Evolutionary conservation across 805 yeast species (phyloP).

Genomic region (Saturnispora sanitii): DNA sequence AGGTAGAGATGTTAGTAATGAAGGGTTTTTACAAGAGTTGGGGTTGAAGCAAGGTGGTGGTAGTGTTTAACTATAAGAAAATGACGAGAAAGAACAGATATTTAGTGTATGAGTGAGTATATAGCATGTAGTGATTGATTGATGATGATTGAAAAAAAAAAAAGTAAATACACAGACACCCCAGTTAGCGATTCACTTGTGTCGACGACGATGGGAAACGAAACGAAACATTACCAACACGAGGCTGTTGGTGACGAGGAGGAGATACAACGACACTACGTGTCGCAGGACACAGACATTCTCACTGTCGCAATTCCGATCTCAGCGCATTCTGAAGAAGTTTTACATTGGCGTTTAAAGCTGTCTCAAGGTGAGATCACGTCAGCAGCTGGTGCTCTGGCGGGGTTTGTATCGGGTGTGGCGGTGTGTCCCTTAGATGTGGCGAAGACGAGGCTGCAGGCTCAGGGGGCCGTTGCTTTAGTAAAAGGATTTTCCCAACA

Average conservation of each 20-base stretch:
- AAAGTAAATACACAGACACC: too few species aligned
- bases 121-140: too few species aligned
- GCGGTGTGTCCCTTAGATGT: constrained; percentile 94
- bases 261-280: constrained; percentile 9
- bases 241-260: constrained; percentile 3
- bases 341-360: constrained; percentile 11
- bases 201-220: too few species aligned
- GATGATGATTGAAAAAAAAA: too few species aligned
- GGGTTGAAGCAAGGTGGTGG: constrained; percentile 27
- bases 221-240: constrained; percentile 8
- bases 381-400: constrained; percentile 85
- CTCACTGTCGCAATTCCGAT: constrained; percentile 13
- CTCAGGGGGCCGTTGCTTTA: constrained; percentile 56
- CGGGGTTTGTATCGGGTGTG: constrained; percentile 85
- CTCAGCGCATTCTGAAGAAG: constrained; percentile 12
- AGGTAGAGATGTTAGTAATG: constrained; percentile 67
- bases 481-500: constrained; percentile 15
- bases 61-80: too few species aligned
- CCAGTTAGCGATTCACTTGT: too few species aligned
- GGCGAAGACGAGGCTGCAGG: constrained; percentile 88
- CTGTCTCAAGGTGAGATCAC: constrained; percentile 37
- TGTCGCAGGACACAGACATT: constrained; percentile 12
- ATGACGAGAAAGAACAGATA: too few species aligned
- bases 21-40: constrained; percentile 63
- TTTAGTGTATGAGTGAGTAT: too few species aligned